phyloP scores from a whole-genome alignment of 2,329 filamentous ascomycete species.

The Pseudogymnoascus pannorum region DNA sequence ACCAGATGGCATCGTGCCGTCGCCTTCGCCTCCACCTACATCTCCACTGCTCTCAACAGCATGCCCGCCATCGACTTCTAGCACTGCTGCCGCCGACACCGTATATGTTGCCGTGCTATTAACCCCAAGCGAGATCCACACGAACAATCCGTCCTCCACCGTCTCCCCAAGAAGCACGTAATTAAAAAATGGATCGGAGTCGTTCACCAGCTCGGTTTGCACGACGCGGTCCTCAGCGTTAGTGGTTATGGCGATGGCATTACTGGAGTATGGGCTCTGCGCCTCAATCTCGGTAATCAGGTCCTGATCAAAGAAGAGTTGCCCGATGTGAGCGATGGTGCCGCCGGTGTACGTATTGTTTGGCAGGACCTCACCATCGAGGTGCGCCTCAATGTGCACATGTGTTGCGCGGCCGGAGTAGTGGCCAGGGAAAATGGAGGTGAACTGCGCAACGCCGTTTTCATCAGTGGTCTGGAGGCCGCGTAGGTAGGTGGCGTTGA shows the following conservation, averaged over 20 bases:
- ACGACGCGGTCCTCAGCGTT: conserved; percentile 45
- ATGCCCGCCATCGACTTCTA: neutral
- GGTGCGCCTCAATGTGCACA: conserved; percentile 42
- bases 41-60: neutral
- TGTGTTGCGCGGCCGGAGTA: conserved; percentile 40
- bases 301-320: conserved; percentile 57
- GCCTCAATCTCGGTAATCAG: conserved; percentile 45
- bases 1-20: neutral
- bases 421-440: conserved; percentile 38
- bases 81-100: neutral
- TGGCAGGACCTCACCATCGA: conserved; percentile 29
- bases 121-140: conserved; percentile 48
- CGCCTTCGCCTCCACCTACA: neutral
- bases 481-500: conserved; percentile 36
- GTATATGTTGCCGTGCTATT: conserved; percentile 27
- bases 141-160: conserved; percentile 45
- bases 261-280: conserved; percentile 39
- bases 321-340: conserved; percentile 52
- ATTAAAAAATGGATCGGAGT: conserved; percentile 45
- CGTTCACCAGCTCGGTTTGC: conserved; percentile 36
- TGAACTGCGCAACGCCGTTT: conserved; percentile 37
- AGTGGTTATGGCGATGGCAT: conserved; percentile 39
- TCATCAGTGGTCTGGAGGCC: conserved; percentile 35
- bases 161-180: conserved; percentile 50
- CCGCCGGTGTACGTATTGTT: conserved; percentile 44